Percentiles rank a stretch among this genome's conserved stretches.
phyloP scores from a whole-genome alignment of 2,329 filamentous ascomycete species.

The Diplodia mutila region DNA sequence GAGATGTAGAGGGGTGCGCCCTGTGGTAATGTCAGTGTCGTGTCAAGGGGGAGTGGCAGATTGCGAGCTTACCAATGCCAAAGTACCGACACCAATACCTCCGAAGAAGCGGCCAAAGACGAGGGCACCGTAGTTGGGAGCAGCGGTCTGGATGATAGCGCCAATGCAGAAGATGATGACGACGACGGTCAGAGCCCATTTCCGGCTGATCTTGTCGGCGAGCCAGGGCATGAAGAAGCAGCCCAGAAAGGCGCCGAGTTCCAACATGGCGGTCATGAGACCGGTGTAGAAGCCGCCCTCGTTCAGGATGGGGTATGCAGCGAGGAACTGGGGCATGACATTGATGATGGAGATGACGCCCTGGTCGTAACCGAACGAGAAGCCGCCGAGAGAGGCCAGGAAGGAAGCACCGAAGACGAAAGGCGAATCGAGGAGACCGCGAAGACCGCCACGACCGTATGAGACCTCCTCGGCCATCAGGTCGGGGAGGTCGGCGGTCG shows the following conservation, averaged over 20 bases:
- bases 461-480: constrained; percentile 25
- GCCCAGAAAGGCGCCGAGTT: constrained; percentile 47
- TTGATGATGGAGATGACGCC: constrained; percentile 48
- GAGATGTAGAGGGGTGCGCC: constrained; percentile 72
- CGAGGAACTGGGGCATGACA: constrained; percentile 51
- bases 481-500: constrained; percentile 22
- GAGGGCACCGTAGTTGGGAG: constrained; percentile 37
- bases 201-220: constrained; percentile 49
- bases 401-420: constrained; percentile 51
- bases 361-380: constrained; percentile 43
- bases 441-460: constrained; percentile 39
- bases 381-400: constrained; percentile 48
- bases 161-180: constrained; percentile 53
- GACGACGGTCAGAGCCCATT: constrained; percentile 47
- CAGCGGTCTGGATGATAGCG: constrained; percentile 45
- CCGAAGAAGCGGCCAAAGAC: constrained; percentile 38
- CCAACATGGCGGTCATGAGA: constrained; percentile 50
- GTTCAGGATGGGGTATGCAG: constrained; percentile 40
- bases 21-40: constrained; percentile 42
- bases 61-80: constrained; percentile 50
- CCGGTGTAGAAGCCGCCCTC: constrained; percentile 42
- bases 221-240: constrained; percentile 43
- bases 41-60: constrained; percentile 50
- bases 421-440: constrained; percentile 41
- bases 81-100: constrained; percentile 39